phyloP scores from a whole-genome alignment of 805 yeast species.

The Candida cerambycidarum region DNA sequence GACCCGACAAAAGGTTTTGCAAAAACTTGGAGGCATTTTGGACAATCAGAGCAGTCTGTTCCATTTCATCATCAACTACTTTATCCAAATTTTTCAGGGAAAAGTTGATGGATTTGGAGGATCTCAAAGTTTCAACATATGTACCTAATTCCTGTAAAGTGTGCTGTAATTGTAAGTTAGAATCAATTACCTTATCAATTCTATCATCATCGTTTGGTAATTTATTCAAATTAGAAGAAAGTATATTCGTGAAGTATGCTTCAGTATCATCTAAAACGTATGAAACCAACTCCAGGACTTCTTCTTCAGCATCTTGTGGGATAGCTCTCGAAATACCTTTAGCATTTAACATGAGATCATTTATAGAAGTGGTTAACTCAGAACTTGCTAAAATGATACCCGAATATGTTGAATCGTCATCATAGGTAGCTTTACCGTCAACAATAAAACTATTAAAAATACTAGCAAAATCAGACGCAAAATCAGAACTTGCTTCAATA shows the following conservation, averaged over 20 bases:
- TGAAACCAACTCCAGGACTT: slow-evolving; percentile 47
- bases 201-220: slow-evolving; percentile 59
- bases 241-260: slow-evolving; percentile 57
- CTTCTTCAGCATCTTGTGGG: slow-evolving; percentile 54
- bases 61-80: slow-evolving; percentile 71
- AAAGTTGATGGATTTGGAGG: slow-evolving; percentile 28
- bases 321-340: slow-evolving; percentile 67
- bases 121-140: slow-evolving; percentile 54
- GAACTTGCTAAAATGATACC: slow-evolving; percentile 62
- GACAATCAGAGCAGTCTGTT: slow-evolving; percentile 68
- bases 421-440: slow-evolving; percentile 59
- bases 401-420: slow-evolving; percentile 55
- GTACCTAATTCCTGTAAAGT: slow-evolving; percentile 57
- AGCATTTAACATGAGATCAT: slow-evolving; percentile 62
- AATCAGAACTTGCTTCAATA: slow-evolving; percentile 65
- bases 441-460: slow-evolving; percentile 73
- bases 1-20: slow-evolving; percentile 50
- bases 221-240: slow-evolving; percentile 50
- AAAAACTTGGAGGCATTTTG: slow-evolving; percentile 63
- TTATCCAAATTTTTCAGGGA: slow-evolving; percentile 59
- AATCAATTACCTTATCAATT: slow-evolving; percentile 73
- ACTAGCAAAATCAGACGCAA: slow-evolving; percentile 78
- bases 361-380: slow-evolving; percentile 58
- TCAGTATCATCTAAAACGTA: slow-evolving; percentile 62
- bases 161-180: slow-evolving; percentile 74